These are phyloP conservation scores for Chlorophyllum brunneum DNA, from an alignment of 768 basidiomycete species.

Conservation along the genomic window DNA sequence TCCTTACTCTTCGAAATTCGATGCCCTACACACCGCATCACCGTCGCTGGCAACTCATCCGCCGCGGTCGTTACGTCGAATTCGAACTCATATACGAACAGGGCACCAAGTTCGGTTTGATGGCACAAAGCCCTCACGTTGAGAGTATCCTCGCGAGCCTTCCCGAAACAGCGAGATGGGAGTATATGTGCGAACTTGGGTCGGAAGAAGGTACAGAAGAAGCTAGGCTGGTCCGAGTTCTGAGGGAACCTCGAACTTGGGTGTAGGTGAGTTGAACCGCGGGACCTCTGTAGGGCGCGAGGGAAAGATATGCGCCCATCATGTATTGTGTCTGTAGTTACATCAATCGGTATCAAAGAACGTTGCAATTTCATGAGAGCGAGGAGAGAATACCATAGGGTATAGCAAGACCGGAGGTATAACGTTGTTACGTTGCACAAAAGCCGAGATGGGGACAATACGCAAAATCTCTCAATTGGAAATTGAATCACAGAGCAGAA, in stretches of 20 bases:
- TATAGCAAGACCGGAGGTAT: too few species aligned
- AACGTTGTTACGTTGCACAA: too few species aligned
- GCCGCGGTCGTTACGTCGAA: constrained; percentile 92
- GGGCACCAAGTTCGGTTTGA: constrained; percentile 84
- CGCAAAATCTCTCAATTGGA: too few species aligned
- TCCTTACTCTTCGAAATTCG: constrained; percentile 56
- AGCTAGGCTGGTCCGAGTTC: constrained; percentile 53
- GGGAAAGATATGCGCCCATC: too few species aligned
- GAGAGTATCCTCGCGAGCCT: constrained; percentile 91
- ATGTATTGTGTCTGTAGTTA: too few species aligned
- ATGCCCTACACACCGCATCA: constrained; percentile 60
- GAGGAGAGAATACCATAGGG: too few species aligned
- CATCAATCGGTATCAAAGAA: too few species aligned
- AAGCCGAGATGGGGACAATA: too few species aligned
- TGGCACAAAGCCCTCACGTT: constrained; percentile 80
- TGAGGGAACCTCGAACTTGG: constrained; percentile 68
- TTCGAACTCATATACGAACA: constrained; percentile 88
- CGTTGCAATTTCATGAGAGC: too few species aligned
- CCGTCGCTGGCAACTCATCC: constrained; percentile 89
- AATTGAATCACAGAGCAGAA: too few species aligned
- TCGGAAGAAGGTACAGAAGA: constrained; percentile 61
- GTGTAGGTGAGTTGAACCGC: too few species aligned
- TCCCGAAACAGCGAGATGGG: constrained; percentile 86
- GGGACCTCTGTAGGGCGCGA: too few species aligned
- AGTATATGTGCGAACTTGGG: constrained; percentile 80